A percentile compares a stretch with the other conserved stretches of the same genome.
Evolutionary conservation across 2,329 filamentous ascomycete genomes (phyloP).

Genomic region (Venturia effusa): DNA sequence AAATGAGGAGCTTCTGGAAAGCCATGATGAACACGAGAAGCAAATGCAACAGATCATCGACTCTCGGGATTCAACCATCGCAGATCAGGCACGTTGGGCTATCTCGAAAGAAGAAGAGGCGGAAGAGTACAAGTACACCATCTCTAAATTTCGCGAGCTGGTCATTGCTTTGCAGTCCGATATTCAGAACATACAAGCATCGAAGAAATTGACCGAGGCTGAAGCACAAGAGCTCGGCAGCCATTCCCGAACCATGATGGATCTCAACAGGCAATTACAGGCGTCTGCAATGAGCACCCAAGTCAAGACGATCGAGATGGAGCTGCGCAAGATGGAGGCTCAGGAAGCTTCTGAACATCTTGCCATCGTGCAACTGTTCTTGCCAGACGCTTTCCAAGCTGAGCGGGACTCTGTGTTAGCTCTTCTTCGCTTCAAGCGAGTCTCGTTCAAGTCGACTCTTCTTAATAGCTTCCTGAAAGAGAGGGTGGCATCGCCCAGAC

Average conservation of each 20-base stretch:
- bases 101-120: slow-evolving; percentile 68
- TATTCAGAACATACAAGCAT: slow-evolving; percentile 83
- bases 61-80: slow-evolving; percentile 71
- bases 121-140: slow-evolving; percentile 81
- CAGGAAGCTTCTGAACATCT: slow-evolving; percentile 84
- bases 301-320: slow-evolving; percentile 86
- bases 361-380: slow-evolving; percentile 76
- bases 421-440: slow-evolving; percentile 74
- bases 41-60: slow-evolving; percentile 92
- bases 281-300: slow-evolving; percentile 84
- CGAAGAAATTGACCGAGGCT: slow-evolving; percentile 82
- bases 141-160: slow-evolving; percentile 79
- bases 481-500: slow-evolving; percentile 55
- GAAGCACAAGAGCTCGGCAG: slow-evolving; percentile 85
- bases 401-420: slow-evolving; percentile 83
- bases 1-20: slow-evolving; percentile 87
- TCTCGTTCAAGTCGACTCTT: slow-evolving; percentile 78
- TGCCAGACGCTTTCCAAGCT: slow-evolving; percentile 71
- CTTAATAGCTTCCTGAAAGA: slow-evolving; percentile 72
- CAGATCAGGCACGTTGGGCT: slow-evolving; percentile 66
- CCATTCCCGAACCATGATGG: slow-evolving; percentile 88
- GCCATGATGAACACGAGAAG: slow-evolving; percentile 86
- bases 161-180: slow-evolving; percentile 78
- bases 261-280: slow-evolving; percentile 90
- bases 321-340: slow-evolving; percentile 75